phyloP scores from a whole-genome alignment of 1,284 basidiomycete species.

The Stereum hirsutum region DNA sequence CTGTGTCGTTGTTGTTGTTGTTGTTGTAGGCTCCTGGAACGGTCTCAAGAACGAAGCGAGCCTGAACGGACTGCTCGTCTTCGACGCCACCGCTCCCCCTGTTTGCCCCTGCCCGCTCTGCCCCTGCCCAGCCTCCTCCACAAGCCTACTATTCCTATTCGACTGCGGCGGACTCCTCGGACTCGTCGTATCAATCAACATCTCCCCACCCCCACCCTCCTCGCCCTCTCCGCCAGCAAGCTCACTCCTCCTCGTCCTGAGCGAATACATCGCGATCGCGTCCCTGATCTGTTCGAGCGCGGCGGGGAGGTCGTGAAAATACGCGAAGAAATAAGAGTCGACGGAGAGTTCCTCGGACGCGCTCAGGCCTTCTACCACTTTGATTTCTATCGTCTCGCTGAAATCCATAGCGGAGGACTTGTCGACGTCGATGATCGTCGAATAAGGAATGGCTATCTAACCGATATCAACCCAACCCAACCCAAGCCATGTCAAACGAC shows the following conservation, averaged over 20 bases:
- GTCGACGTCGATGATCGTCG: conserved; percentile 83
- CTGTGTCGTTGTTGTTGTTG: too few species aligned
- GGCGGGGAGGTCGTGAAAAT: conserved; percentile 72
- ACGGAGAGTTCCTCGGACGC: conserved; percentile 59
- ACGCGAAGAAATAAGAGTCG: conserved; percentile 92
- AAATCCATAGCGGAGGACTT: conserved; percentile 86
- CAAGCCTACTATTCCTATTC: too few species aligned
- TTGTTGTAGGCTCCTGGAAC: conserved; percentile 43
- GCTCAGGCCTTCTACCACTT: conserved; percentile 79
- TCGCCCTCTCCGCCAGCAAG: too few species aligned
- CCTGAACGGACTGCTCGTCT: conserved; percentile 35
- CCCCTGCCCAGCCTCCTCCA: too few species aligned
- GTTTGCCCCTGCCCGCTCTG: too few species aligned
- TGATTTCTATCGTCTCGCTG: conserved; percentile 89
- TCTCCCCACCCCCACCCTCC: too few species aligned
- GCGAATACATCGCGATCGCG: too few species aligned
- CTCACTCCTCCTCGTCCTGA: too few species aligned
- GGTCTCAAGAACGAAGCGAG: conserved; percentile 55
- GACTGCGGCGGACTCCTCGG: too few species aligned
- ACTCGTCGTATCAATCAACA: too few species aligned
- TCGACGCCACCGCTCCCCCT: too few species aligned
- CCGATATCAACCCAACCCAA: not conserved
- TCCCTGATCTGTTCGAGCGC: conserved; percentile 77
- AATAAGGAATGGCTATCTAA: conserved; percentile 91
- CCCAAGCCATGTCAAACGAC: too few species aligned